Evolutionary conservation across 495 filamentous ascomycete species (phyloP).

Genomic region (Podospora comata): DNA sequence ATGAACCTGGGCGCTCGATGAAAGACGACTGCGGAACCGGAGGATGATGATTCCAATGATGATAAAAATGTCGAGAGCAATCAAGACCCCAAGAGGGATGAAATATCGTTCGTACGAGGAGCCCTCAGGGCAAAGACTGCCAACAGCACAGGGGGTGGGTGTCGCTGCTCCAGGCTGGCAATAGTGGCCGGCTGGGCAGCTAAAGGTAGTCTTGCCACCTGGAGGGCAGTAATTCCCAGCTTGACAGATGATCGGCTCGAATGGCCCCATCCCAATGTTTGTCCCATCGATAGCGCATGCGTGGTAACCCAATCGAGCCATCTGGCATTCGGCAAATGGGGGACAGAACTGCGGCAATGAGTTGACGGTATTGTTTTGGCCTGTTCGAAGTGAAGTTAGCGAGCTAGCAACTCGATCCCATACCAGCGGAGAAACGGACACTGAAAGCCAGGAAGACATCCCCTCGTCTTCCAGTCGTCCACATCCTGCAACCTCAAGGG

Average conservation of each 20-base stretch:
- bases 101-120: constrained; percentile 36
- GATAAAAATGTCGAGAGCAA: constrained; percentile 42
- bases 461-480: constrained; percentile 32
- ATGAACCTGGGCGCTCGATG: constrained; percentile 2
- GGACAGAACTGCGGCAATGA: constrained; percentile 47
- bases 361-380: constrained; percentile 45
- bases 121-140: constrained; percentile 40
- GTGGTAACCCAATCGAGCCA: constrained; percentile 33
- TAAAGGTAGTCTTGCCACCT: constrained; percentile 30
- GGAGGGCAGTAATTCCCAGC: constrained; percentile 44
- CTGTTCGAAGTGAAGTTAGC: constrained; percentile 26
- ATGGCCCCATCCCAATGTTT: constrained; percentile 38
- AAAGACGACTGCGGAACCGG: constrained; percentile 28
- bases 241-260: constrained; percentile 47
- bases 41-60: constrained; percentile 30
- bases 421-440: constrained; percentile 28
- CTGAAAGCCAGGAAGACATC: constrained; percentile 41
- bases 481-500: constrained; percentile 38
- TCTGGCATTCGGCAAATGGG: constrained; percentile 38
- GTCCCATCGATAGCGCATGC: constrained; percentile 31
- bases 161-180: constrained; percentile 43
- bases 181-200: constrained; percentile 43
- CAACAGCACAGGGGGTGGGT: constrained; percentile 42
- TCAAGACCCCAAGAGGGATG: constrained; percentile 42
- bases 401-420: background rate